These are phyloP conservation scores for Biscutella auriculata DNA, from an alignment of 441 rosid genomes.

Conservation along the genomic window DNA sequence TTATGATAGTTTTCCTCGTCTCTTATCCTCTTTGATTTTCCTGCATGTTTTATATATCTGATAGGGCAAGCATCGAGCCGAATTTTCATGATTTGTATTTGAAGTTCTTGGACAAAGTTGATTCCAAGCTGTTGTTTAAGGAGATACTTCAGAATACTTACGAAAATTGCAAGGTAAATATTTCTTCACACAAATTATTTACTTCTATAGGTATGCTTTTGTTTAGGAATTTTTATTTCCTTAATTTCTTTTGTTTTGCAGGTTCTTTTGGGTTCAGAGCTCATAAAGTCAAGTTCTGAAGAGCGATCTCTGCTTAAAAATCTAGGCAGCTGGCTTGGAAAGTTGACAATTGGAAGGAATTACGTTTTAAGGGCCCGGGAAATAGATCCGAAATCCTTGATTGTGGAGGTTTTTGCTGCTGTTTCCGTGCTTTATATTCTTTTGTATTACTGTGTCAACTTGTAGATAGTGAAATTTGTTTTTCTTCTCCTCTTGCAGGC, in stretches of 20 bases:
- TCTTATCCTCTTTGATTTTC: slow-evolving; percentile 4
- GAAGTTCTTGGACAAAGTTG: slow-evolving; percentile 86
- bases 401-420: slow-evolving; percentile 61
- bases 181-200: neutral
- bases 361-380: slow-evolving; percentile 86
- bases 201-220: neutral
- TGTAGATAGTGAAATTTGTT: neutral
- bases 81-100: slow-evolving; percentile 96
- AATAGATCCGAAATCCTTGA: slow-evolving; percentile 95
- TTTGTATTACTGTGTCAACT: neutral
- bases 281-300: slow-evolving; percentile 93
- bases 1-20: neutral
- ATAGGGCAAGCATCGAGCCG: slow-evolving; percentile 98
- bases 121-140: slow-evolving; percentile 70
- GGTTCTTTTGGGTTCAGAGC: slow-evolving; percentile 98
- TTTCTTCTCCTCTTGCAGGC: slow-evolving; percentile 45
- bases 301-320: slow-evolving; percentile 93
- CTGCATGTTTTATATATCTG: slow-evolving; percentile 1
- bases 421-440: neutral
- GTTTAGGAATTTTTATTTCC: neutral
- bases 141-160: slow-evolving; percentile 91
- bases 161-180: slow-evolving; percentile 92
- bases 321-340: slow-evolving; percentile 99
- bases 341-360: slow-evolving; percentile 93
- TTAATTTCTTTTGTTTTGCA: slow-evolving; percentile 22